Evolutionary conservation across 2,329 filamentous ascomycete genomes (phyloP).

Genomic region (Sphaceloma murrayae): DNA sequence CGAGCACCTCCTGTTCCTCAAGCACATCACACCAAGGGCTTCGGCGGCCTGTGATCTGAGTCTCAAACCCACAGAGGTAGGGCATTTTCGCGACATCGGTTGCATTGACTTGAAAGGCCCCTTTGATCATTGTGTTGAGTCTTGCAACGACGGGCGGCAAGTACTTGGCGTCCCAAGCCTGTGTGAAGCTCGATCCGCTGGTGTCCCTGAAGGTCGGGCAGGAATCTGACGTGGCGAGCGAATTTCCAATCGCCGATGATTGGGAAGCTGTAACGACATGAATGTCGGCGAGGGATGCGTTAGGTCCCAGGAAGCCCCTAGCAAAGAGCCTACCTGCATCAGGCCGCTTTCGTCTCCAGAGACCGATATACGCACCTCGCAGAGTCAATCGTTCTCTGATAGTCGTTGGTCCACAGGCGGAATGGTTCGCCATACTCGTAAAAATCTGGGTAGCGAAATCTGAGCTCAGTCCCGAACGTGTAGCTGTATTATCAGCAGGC

Average conservation of each 20-base stretch:
- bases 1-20: constrained; percentile 48
- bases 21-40: constrained; percentile 55
- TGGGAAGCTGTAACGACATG: constrained; percentile 49
- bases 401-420: constrained; percentile 56
- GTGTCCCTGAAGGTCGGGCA: constrained; percentile 51
- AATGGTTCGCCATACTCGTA: constrained; percentile 43
- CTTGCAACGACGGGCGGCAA: constrained; percentile 46
- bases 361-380: constrained; percentile 29
- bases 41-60: constrained; percentile 50
- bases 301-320: constrained; percentile 50
- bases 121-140: constrained; percentile 45
- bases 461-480: constrained; percentile 2
- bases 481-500: background rate
- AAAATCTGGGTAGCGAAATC: constrained; percentile 39
- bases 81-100: constrained; percentile 50
- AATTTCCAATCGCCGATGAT: constrained; percentile 50
- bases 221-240: constrained; percentile 52
- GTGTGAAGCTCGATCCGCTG: constrained; percentile 40
- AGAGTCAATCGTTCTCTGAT: constrained; percentile 51
- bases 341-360: background rate
- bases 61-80: constrained; percentile 60
- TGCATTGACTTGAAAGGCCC: constrained; percentile 40
- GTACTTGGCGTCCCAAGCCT: constrained; percentile 43
- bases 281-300: constrained; percentile 46
- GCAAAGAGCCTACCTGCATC: constrained; percentile 42